Evolutionary conservation across 257 asterid species (phyloP).

Genomic region (Solanum medicagineum): DNA sequence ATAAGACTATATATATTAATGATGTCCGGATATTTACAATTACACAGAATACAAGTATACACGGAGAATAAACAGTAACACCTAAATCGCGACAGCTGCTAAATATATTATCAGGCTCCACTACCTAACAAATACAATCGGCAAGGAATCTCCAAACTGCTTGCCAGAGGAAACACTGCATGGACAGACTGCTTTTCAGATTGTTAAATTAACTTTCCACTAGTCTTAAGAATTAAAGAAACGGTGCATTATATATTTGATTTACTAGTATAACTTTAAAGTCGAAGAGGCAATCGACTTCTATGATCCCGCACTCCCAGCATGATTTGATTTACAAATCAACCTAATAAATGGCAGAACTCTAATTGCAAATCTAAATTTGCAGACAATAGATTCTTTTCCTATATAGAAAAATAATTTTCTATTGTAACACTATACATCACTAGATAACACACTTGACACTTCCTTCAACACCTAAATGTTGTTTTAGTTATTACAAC

Average conservation of each 20-base stretch:
- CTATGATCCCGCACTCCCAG: constrained; percentile 13
- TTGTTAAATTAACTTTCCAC: neutral
- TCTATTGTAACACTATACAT: neutral
- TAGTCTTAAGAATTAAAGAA: neutral
- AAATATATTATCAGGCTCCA: too few species aligned
- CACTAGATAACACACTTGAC: neutral
- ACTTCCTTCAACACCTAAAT: neutral
- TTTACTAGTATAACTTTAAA: neutral
- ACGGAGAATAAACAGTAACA: too few species aligned
- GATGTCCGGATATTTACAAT: too few species aligned
- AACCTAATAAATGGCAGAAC: neutral
- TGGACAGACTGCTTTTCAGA: too few species aligned
- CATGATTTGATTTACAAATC: neutral
- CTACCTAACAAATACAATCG: too few species aligned
- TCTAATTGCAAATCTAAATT: neutral
- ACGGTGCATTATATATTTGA: neutral
- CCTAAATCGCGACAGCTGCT: too few species aligned
- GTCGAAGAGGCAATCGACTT: neutral
- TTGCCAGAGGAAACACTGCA: too few species aligned
- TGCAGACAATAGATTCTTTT: neutral
- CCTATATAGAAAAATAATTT: neutral
- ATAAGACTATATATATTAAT: too few species aligned
- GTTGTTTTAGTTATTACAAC: neutral
- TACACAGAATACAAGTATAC: too few species aligned
- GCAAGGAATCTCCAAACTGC: too few species aligned